These are phyloP conservation scores for Xylaria sp. DNA, from an alignment of 2,329 filamentous ascomycete genomes.

Conservation along the genomic window DNA sequence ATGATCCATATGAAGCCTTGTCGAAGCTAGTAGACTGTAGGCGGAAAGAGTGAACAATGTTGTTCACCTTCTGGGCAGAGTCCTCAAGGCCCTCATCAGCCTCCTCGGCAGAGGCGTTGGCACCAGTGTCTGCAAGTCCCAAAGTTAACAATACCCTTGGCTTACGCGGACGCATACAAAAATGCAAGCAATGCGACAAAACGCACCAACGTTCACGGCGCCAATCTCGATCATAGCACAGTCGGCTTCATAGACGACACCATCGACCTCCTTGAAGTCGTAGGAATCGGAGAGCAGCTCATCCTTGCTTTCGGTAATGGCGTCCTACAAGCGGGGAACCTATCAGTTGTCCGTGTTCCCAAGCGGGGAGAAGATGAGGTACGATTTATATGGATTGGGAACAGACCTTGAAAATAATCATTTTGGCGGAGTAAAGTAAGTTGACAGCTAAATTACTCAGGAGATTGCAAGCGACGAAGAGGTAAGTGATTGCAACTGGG, in stretches of 20 bases:
- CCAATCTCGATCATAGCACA: slow-evolving; percentile 89
- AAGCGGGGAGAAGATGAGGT: neutral
- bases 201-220: slow-evolving; percentile 76
- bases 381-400: neutral
- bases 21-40: slow-evolving; percentile 80
- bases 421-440: slow-evolving; percentile 59
- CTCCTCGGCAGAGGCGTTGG: slow-evolving; percentile 96
- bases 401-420: slow-evolving; percentile 78
- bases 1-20: slow-evolving; percentile 85
- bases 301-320: slow-evolving; percentile 77
- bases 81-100: slow-evolving; percentile 79
- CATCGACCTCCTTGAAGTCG: slow-evolving; percentile 82
- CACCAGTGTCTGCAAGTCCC: slow-evolving; percentile 76
- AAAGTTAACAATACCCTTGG: slow-evolving; percentile 25
- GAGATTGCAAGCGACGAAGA: slow-evolving; percentile 31
- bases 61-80: slow-evolving; percentile 78
- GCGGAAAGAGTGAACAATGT: slow-evolving; percentile 93
- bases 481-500: slow-evolving; percentile 33
- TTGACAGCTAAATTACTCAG: slow-evolving; percentile 36
- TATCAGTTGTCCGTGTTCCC: slow-evolving; percentile 15
- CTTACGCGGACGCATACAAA: slow-evolving; percentile 12
- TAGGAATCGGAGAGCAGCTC: slow-evolving; percentile 98
- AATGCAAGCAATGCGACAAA: slow-evolving; percentile 3
- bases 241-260: slow-evolving; percentile 87
- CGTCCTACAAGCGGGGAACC: slow-evolving; percentile 69